Evolutionary conservation across 148 eudicot genomes (phyloP), one percentile per base, ranked within the genome.

Genomic region (Selenicereus undatus): DNA sequence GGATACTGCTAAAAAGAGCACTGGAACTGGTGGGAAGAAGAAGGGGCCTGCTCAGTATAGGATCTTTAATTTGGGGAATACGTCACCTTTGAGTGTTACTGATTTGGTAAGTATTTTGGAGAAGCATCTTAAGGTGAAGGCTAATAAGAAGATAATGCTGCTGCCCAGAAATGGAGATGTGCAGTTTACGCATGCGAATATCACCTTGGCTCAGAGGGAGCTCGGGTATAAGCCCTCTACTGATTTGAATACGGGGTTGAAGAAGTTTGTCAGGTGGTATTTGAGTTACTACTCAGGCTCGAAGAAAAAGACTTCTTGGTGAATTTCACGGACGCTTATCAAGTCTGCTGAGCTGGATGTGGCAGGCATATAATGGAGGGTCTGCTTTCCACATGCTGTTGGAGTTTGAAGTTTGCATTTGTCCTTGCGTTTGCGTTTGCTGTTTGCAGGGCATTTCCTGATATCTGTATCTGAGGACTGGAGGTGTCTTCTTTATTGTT

Each of bases 161-260:
- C 70, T 92, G 91, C 97, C 97, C 2, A 85, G 89, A 26, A 92
- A 92, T 72, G 97, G 97, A 32, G 97, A 92, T 84, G 97, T 92
- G 71, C 81, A 76, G 70, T 92, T 82, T 56, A 92, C 97, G 0
- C 93, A 89, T 29, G 97, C 97, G 8, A 90, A 92, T 86, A 92
- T 92, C 51, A 92, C 86, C 17, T 83, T 84, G 79, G 97, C 97
- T 14, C 80, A 78, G 70, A 89, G 75, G 75, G 91, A 92, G 89
- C 87, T 92, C 17, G 88, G 88, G 32, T 92, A 92, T 84, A 90
- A 88, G 82, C 93, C 97, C 29, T 77, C 81, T 0, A 87, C 88
- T 48, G 92, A 92, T 85, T 81, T 92, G 88, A 86, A 92, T 78
- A 83, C 89, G 5, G 96, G 93, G 22, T 82, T 92, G 93, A 89